Evolutionary conservation across 129 eudicot species (phyloP), one percentile per base, ranked within the genome.

Genomic region (Rutidosis leptorrhynchoides): DNA sequence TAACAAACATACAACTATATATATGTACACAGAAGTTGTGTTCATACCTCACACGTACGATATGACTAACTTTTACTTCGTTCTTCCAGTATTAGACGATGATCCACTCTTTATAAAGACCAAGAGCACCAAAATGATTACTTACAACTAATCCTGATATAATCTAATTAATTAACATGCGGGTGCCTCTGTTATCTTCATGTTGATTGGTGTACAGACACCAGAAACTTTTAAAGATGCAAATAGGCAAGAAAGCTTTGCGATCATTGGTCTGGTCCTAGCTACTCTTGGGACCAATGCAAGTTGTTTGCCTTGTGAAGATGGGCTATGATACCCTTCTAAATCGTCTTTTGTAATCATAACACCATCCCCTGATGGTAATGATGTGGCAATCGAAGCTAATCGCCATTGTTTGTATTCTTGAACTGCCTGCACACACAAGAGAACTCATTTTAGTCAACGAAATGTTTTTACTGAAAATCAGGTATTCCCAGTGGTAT

Each of bases 291-390:
- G 72, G 42, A 82, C 56, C 32, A 84, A 26, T 32, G 76, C 77
- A 52, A 79, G 48, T 64, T 76, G 80, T 62, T 82, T 84, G 29
- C 77, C 58, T 49, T 51, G 62, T 21, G 82, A 54, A 16, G 83
- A 54, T 15, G 83, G 77, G 68, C 83, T 83, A 28, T 77, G 55
- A 71, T 91, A 91, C 19, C 97, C 97, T 80, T 91, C 97, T 62
- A 91, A 74, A 75, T 91, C 97, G 24, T 83, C 97, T 75, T 91
- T 82, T n/a, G 97, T 91, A 30, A 87, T 85, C 28, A 91, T 73
- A 35, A 91, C 90, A 59, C 79, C 96, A 49, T 91, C 97, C n/a
- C 80, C 83, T 46, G 97, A 79, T 23, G 83, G 69, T 54, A 80
- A 77, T 8, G 62, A 32, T 7, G 68, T 58, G 29, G 27, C 16